A percentile compares a stretch with the other conserved stretches of the same genome.
phyloP scores from a whole-genome alignment of 2,329 filamentous ascomycete species.

The Colletotrichum viniferum region DNA sequence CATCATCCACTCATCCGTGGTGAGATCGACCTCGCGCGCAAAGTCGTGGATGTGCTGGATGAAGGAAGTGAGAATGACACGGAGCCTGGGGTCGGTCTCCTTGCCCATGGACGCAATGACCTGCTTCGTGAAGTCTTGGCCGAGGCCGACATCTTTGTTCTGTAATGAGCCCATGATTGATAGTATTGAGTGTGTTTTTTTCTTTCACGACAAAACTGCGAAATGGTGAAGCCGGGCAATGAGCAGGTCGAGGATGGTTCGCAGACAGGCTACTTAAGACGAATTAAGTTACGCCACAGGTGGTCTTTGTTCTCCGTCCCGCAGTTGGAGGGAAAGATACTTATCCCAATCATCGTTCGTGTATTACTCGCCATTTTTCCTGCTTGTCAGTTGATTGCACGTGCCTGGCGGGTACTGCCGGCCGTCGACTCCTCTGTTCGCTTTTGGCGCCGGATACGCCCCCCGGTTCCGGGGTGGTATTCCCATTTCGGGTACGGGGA shows the following conservation, averaged over 20 bases:
- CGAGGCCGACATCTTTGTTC: constrained; percentile 26
- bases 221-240: not conserved
- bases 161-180: constrained; percentile 13
- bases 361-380: not conserved
- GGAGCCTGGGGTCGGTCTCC: constrained; percentile 70
- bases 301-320: not conserved
- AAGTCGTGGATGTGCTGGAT: constrained; percentile 83
- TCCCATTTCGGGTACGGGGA: constrained; percentile 8
- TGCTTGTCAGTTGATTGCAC: not conserved
- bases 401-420: constrained; percentile 7
- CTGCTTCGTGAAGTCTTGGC: constrained; percentile 67
- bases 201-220: not conserved
- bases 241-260: not conserved
- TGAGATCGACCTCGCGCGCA: constrained; percentile 78
- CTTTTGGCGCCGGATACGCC: not conserved
- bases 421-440: not conserved
- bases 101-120: constrained; percentile 79
- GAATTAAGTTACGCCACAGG: not conserved
- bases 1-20: constrained; percentile 78
- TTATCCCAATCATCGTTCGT: not conserved
- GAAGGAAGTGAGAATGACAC: constrained; percentile 69
- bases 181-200: not conserved
- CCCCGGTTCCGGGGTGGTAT: not conserved
- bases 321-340: not conserved
- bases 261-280: not conserved